Evolutionary conservation across 805 yeast species (phyloP).

Genomic region (Zygotorulaspora chibaensis): DNA sequence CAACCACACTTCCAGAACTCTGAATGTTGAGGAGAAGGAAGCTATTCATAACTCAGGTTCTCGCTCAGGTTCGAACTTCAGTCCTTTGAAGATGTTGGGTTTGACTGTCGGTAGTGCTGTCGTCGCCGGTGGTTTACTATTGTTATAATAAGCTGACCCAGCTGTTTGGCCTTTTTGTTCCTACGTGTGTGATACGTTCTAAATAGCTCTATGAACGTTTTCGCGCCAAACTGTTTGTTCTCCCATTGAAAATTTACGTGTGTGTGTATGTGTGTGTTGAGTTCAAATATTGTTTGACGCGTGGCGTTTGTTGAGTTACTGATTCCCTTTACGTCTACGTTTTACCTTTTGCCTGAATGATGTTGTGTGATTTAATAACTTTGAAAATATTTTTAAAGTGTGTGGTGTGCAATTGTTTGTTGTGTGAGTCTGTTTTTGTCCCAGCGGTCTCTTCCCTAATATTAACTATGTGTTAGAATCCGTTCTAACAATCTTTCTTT

Average conservation of each 20-base stretch:
- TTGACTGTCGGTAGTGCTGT: slow-evolving; percentile 43
- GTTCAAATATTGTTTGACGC: too few species aligned
- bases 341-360: not conserved
- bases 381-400: not conserved
- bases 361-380: not conserved
- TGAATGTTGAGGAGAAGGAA: slow-evolving; percentile 27
- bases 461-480: not conserved
- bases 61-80: slow-evolving; percentile 20
- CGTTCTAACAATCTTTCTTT: not conserved
- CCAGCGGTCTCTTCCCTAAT: slow-evolving; percentile 2
- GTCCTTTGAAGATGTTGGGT: slow-evolving; percentile 28
- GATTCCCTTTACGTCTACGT: not conserved
- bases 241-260: slow-evolving; percentile 6
- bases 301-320: not conserved
- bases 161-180: not conserved
- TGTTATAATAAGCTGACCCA: slow-evolving; percentile 36
- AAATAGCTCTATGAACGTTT: not conserved
- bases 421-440: slow-evolving; percentile 12
- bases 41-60: slow-evolving; percentile 25
- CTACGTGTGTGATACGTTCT: not conserved
- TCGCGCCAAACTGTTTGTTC: not conserved
- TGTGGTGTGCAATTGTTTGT: slow-evolving; percentile 5
- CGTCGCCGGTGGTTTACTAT: slow-evolving; percentile 48
- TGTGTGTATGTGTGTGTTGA: slow-evolving; percentile 10
- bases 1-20: slow-evolving; percentile 38